phyloP scores from a whole-genome alignment of 345 rosid genomes.

The Raphanus sativus region DNA sequence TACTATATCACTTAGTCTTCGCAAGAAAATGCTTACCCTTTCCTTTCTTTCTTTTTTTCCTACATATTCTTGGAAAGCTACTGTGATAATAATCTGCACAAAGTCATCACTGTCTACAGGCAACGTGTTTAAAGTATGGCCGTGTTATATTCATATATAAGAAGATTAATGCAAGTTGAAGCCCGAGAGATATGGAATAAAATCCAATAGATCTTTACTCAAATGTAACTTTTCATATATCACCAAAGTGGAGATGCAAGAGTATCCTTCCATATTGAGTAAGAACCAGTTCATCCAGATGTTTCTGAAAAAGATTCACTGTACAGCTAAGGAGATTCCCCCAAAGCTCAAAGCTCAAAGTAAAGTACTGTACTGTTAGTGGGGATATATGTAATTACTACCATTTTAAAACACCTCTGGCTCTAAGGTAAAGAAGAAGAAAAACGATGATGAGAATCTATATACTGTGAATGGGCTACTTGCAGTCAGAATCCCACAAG shows the following conservation, averaged over 20 bases:
- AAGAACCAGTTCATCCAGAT: neutral
- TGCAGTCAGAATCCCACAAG: slow-evolving; percentile 30
- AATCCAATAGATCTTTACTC: slow-evolving; percentile 18
- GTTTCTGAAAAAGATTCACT: neutral
- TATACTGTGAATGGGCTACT: slow-evolving; percentile 27
- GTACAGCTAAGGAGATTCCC: slow-evolving; percentile 8
- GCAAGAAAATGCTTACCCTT: slow-evolving; percentile 30
- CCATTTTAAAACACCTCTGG: neutral
- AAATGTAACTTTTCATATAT: slow-evolving; percentile 1
- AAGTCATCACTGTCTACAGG: neutral
- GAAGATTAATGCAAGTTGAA: slow-evolving; percentile 47
- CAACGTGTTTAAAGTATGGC: slow-evolving; percentile 36
- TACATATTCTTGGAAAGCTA: slow-evolving; percentile 40
- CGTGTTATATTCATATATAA: slow-evolving; percentile 34
- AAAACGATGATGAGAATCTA: slow-evolving; percentile 21
- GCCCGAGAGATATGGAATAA: slow-evolving; percentile 14
- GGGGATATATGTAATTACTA: neutral
- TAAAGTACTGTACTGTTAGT: neutral
- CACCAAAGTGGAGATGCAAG: slow-evolving; percentile 12
- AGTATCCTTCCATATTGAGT: neutral
- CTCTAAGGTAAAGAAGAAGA: neutral
- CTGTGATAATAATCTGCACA: slow-evolving; percentile 9
- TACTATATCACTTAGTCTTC: slow-evolving; percentile 23
- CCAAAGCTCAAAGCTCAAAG: neutral
- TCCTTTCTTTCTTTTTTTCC: neutral